Conservation (phyloP, 768 basidiomycete genomes). For the Infundibulicybe gibba region DNA sequence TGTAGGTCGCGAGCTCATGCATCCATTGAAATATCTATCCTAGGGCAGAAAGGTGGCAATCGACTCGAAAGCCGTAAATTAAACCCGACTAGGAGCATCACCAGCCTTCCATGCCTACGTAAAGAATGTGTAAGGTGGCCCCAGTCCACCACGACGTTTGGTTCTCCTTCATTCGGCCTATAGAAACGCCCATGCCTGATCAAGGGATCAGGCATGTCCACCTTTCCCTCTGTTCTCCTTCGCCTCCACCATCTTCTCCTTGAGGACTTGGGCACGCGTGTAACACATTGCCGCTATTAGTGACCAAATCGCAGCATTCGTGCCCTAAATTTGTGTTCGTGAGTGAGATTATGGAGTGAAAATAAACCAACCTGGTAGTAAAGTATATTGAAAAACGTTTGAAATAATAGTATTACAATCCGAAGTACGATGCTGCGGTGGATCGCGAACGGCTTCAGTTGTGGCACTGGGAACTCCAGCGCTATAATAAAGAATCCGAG, state of each 20-base stretch:
- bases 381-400: constrained; percentile 58
- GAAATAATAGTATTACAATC: constrained; percentile 60
- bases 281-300: constrained; percentile 70
- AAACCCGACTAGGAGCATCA: too few relatives aligned
- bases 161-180: constrained; percentile 9
- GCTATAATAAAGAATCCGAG: constrained; percentile 56
- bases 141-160: constrained; percentile 18
- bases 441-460: constrained; percentile 48
- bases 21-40: too few relatives aligned
- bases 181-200: too few relatives aligned
- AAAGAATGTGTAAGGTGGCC: constrained; percentile 16
- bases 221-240: constrained; percentile 59
- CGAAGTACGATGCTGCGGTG: constrained; percentile 65
- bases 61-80: too few relatives aligned
- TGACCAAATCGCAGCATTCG: constrained; percentile 80
- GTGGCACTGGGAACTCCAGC: constrained; percentile 71
- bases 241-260: constrained; percentile 67
- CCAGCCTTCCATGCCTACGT: background rate
- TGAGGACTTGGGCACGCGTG: constrained; percentile 56
- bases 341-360: constrained; percentile 1
- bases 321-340: constrained; percentile 58
- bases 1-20: too few relatives aligned
- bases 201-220: constrained; percentile 44
- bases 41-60: background rate
- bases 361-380: constrained; percentile 68